Evolutionary conservation across 371 early-diverging fungal genomes (phyloP).

Genomic region (Phascolomyces articulosus): DNA sequence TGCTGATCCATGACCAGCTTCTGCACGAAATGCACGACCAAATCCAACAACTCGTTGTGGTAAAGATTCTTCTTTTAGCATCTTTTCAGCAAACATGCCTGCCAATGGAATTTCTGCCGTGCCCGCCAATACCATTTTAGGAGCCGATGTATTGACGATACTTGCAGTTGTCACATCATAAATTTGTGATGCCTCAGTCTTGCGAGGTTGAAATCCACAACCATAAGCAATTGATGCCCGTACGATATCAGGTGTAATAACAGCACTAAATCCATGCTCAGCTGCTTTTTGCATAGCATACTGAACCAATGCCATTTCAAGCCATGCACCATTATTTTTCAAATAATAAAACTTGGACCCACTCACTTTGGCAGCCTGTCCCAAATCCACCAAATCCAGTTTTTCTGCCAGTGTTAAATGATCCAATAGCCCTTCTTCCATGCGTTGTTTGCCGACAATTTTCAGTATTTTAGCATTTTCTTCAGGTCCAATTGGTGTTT

Average conservation of each 20-base stretch:
- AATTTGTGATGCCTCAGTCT: conserved; percentile 79
- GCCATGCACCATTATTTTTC: conserved; percentile 79
- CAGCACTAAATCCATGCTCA: conserved; percentile 72
- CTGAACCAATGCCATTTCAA: conserved; percentile 87
- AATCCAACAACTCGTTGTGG: conserved; percentile 80
- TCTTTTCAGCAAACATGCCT: conserved; percentile 74
- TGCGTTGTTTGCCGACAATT: conserved; percentile 33
- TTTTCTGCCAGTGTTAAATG: conserved; percentile 70
- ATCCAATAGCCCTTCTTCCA: conserved; percentile 48
- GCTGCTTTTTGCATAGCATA: conserved; percentile 84
- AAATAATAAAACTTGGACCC: conserved; percentile 90
- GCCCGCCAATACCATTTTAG: conserved; percentile 78
- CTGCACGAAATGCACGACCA: conserved; percentile 88
- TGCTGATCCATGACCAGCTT: conserved; percentile 84
- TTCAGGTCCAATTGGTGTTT: conserved; percentile 72
- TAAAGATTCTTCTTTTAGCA: conserved; percentile 57
- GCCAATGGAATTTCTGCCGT: conserved; percentile 95
- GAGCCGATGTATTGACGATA: conserved; percentile 37
- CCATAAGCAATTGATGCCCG: conserved; percentile 80
- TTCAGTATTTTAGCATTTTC: conserved; percentile 57
- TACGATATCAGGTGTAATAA: conserved; percentile 87
- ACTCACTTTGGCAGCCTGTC: conserved; percentile 82
- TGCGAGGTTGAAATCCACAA: conserved; percentile 90
- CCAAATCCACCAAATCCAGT: conserved; percentile 82
- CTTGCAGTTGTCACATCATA: conserved; percentile 72